A percentile compares a stretch with the other conserved stretches of the same genome.
Conservation (phyloP, 192 early-diverging fungal genomes). For the Coemansia sp. region DNA sequence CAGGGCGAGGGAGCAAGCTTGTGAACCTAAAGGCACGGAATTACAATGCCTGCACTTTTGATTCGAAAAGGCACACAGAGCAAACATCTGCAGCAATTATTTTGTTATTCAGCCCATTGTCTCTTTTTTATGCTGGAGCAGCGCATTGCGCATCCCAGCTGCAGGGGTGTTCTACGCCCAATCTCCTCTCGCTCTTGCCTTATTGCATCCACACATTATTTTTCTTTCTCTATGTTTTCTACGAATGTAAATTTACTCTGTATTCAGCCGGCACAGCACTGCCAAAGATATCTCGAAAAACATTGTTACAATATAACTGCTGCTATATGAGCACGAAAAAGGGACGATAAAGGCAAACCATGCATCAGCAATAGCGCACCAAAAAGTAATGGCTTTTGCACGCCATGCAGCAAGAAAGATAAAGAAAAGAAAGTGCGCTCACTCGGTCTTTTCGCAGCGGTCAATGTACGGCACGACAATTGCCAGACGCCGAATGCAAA, state of each 20-base stretch:
- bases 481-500: slow-evolving; percentile 33
- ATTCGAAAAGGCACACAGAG: slow-evolving; percentile 6
- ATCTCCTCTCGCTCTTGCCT: slow-evolving; percentile 7
- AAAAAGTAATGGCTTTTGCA: not conserved
- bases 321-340: too few species aligned
- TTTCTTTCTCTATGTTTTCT: slow-evolving; percentile 11
- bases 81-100: slow-evolving; percentile 11
- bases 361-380: too few species aligned
- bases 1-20: too few species aligned
- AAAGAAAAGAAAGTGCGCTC: too few species aligned
- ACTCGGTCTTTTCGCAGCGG: slow-evolving; percentile 8
- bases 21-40: slow-evolving; percentile 1
- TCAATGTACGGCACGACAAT: slow-evolving; percentile 53
- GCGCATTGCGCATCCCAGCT: not conserved
- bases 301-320: too few species aligned
- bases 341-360: too few species aligned
- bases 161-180: not conserved
- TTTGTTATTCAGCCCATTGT: slow-evolving; percentile 9
- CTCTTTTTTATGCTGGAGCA: not conserved
- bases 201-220: slow-evolving; percentile 15
- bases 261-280: slow-evolving; percentile 3
- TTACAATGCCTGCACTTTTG: slow-evolving; percentile 1
- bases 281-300: not conserved
- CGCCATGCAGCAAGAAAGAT: slow-evolving; percentile 1
- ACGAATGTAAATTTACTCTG: slow-evolving; percentile 22